phyloP scores from a whole-genome alignment of 2,329 filamentous ascomycete species.

The Beauveria pseudobassiana region DNA sequence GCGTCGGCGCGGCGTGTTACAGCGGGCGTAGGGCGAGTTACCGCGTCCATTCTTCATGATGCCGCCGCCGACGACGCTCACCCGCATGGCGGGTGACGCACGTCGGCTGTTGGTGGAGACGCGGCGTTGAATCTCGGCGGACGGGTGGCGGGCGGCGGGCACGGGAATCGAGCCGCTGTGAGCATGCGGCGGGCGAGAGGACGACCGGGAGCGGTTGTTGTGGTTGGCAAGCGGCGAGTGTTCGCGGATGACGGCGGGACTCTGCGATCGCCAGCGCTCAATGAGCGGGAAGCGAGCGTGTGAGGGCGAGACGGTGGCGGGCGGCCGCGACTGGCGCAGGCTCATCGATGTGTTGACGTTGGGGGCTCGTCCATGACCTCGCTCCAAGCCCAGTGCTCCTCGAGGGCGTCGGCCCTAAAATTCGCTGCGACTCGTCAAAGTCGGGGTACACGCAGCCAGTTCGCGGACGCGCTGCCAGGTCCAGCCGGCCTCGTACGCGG shows the following conservation, averaged over 20 bases:
- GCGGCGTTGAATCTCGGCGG: constrained; percentile 37
- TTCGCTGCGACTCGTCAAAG: constrained; percentile 30
- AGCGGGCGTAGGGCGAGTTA: constrained; percentile 47
- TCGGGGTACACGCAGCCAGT: constrained; percentile 48
- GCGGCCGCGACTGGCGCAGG: constrained; percentile 29
- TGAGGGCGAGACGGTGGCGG: constrained; percentile 33
- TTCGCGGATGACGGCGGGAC: constrained; percentile 27
- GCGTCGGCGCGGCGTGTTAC: constrained; percentile 50
- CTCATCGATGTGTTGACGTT: constrained; percentile 37
- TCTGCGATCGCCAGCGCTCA: constrained; percentile 22
- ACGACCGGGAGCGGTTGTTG: constrained; percentile 25
- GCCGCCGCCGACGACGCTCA: constrained; percentile 21
- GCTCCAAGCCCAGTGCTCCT: constrained; percentile 62
- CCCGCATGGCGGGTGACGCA: constrained; percentile 24
- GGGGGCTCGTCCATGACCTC: constrained; percentile 53
- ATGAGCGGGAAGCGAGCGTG: constrained; percentile 18
- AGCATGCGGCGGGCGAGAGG: constrained; percentile 39
- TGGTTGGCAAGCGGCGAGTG: constrained; percentile 31
- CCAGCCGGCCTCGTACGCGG: constrained; percentile 51
- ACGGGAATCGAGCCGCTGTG: constrained; percentile 48
- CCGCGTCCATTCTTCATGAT: constrained; percentile 40
- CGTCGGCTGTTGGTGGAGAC: constrained; percentile 34
- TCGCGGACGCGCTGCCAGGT: constrained; percentile 63
- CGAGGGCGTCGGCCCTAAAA: constrained; percentile 53
- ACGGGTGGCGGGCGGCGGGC: constrained; percentile 27